Percentiles rank a stretch among this genome's conserved stretches.
These are phyloP conservation scores for Cryptosporidium parvum DNA, from an alignment of 169 alveolate species.

Conservation along the genomic window DNA sequence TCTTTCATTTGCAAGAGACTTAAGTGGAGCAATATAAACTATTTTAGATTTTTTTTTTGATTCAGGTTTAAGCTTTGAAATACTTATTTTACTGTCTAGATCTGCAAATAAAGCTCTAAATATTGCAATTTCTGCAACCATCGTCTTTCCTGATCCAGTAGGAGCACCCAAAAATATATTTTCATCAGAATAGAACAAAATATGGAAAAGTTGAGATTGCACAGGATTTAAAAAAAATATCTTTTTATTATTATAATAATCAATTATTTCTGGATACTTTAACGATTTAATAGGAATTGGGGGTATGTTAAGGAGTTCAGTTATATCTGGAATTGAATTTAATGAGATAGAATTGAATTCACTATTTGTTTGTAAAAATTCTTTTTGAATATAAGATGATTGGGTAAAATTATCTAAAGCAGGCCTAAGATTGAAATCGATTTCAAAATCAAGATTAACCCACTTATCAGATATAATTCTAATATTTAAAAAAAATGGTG, in stretches of 20 bases:
- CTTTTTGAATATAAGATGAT: conserved; percentile 67
- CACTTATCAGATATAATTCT: conserved; percentile 75
- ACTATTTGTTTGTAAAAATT: conserved; percentile 73
- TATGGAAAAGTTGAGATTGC: conserved; percentile 96
- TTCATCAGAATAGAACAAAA: conserved; percentile 94
- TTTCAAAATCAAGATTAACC: conserved; percentile 59
- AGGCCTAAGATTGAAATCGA: conserved; percentile 42
- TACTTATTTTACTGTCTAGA: conserved; percentile 81
- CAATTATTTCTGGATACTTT: conserved; percentile 20
- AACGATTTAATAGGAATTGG: conserved; percentile 86
- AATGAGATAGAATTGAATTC: conserved; percentile 12
- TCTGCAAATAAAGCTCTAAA: conserved; percentile 87
- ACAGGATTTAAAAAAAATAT: conserved; percentile 94
- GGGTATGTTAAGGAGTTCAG: conserved; percentile 86
- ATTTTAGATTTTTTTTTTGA: conserved; percentile 83
- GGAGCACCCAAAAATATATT: conserved; percentile 99
- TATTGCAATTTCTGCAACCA: conserved; percentile 96
- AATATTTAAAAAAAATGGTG: conserved; percentile 77
- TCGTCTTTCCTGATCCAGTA: conserved; percentile 99
- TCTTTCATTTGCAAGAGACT: conserved; percentile 94
- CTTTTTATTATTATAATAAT: conserved; percentile 79
- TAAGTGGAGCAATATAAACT: conserved; percentile 98
- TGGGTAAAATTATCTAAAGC: conserved; percentile 69
- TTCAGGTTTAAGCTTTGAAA: conserved; percentile 79
- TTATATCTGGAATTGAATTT: conserved; percentile 65